Percentiles rank a stretch among this genome's conserved stretches.
Conservation (phyloP, 306 rosid genomes). For the Coriaria nepalensis region DNA sequence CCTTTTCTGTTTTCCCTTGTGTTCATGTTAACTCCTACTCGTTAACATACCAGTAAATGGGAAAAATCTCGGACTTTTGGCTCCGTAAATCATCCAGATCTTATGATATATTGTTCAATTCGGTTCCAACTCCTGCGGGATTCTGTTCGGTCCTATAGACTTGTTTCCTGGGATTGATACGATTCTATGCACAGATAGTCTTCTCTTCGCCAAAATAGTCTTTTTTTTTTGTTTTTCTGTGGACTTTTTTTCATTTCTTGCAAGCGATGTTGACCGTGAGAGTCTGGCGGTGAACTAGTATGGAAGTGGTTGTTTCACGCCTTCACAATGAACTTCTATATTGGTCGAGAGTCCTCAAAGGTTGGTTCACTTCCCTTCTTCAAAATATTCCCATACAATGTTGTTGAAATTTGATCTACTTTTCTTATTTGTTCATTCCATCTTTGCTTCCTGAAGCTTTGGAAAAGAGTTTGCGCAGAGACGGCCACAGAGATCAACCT, state of each 20-base stretch:
- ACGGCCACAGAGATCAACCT: constrained; percentile 65
- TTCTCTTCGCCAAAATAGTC: too few relatives aligned
- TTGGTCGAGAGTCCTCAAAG: constrained; percentile 98
- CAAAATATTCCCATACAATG: too few relatives aligned
- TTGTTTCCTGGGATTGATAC: too few relatives aligned
- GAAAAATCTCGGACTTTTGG: too few relatives aligned
- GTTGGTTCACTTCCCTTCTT: constrained; percentile 20
- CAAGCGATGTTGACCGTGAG: constrained; percentile 44
- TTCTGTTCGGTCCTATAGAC: too few relatives aligned
- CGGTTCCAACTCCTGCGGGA: too few relatives aligned
- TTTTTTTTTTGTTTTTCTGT: too few relatives aligned
- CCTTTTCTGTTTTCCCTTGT: not conserved
- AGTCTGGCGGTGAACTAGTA: constrained; percentile 57
- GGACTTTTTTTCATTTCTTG: constrained; percentile 10
- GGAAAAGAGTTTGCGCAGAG: constrained; percentile 71
- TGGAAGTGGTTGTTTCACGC: constrained; percentile 51
- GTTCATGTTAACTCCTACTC: not conserved
- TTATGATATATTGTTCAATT: too few relatives aligned
- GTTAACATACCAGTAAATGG: too few relatives aligned
- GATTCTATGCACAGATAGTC: too few relatives aligned
- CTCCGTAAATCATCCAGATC: too few relatives aligned
- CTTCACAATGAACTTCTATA: constrained; percentile 34
- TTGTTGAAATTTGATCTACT: not conserved
- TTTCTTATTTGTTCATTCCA: constrained; percentile 10
- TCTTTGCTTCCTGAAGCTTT: constrained; percentile 43